Conservation (phyloP, 2,329 filamentous ascomycete species). For the Thielaviopsis musarum region DNA sequence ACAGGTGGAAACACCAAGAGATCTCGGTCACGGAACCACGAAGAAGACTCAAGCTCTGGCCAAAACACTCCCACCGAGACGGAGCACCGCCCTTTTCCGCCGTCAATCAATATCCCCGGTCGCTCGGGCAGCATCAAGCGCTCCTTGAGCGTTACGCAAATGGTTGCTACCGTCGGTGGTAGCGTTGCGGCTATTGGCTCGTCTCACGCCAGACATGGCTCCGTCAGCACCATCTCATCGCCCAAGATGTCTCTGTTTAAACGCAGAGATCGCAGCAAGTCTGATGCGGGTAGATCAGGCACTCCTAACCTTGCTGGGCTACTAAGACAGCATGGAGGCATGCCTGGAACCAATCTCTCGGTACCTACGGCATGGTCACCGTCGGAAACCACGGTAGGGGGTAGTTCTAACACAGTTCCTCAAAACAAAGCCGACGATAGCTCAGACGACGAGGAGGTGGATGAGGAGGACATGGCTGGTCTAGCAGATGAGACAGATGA, state of each 20-base stretch:
- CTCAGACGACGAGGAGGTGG: slow-evolving; percentile 44
- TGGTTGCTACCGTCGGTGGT: slow-evolving; percentile 37
- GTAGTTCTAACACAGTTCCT: neutral
- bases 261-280: slow-evolving; percentile 38
- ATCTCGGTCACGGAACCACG: neutral
- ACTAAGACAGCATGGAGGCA: slow-evolving; percentile 36
- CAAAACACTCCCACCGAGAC: slow-evolving; percentile 4
- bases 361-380: neutral
- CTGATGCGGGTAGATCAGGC: slow-evolving; percentile 28
- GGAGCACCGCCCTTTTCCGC: slow-evolving; percentile 14
- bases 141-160: slow-evolving; percentile 31
- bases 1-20: slow-evolving; percentile 15
- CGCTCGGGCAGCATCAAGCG: slow-evolving; percentile 31
- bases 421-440: slow-evolving; percentile 24
- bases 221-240: slow-evolving; percentile 39
- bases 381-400: neutral
- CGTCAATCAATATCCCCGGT: slow-evolving; percentile 29
- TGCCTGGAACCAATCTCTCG: slow-evolving; percentile 32
- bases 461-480: slow-evolving; percentile 44
- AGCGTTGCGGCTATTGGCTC: slow-evolving; percentile 38
- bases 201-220: slow-evolving; percentile 33
- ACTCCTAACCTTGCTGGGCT: slow-evolving; percentile 28
- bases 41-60: slow-evolving; percentile 1
- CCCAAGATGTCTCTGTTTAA: slow-evolving; percentile 33
- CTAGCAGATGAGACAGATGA: slow-evolving; percentile 43